phyloP scores from a whole-genome alignment of 2,329 filamentous ascomycete species.

The Grosmannia huntii region DNA sequence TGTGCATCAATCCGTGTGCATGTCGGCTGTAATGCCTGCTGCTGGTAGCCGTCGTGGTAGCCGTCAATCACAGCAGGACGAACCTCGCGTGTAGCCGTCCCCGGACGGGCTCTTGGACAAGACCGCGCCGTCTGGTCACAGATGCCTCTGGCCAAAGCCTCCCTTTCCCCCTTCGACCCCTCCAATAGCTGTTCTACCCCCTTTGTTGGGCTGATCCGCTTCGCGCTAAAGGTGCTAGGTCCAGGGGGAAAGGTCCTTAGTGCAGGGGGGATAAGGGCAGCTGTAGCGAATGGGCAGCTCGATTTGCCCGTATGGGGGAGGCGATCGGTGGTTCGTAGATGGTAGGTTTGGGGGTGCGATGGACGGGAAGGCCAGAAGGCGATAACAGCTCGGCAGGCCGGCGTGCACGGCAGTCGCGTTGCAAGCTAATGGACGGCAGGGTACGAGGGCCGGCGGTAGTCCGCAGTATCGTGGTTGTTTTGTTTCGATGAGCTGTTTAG shows the following conservation, averaged over 20 bases:
- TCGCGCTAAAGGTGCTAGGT: conserved; percentile 1
- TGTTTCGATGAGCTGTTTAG: not conserved
- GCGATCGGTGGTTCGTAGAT: not conserved
- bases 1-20: not conserved
- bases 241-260: not conserved
- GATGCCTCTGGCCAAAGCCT: not conserved
- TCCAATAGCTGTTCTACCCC: no score
- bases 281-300: not conserved
- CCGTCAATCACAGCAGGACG: not conserved
- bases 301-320: not conserved
- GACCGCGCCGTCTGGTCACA: not conserved
- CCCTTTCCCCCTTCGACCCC: not conserved
- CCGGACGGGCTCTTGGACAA: not conserved
- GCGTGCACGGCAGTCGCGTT: not conserved
- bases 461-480: not conserved
- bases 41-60: not conserved
- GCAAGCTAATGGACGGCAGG: not conserved
- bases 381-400: not conserved
- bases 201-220: conserved; percentile 1
- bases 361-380: not conserved
- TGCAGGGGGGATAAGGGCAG: not conserved
- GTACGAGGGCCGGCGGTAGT: not conserved
- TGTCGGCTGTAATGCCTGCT: not conserved
- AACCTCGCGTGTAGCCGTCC: no score
- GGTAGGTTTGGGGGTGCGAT: not conserved